A percentile compares a stretch with the other conserved stretches of the same genome.
These are phyloP conservation scores for Sphagnum fallax DNA, from an alignment of 228 moss, liverwort and hornwort species.

Conservation along the genomic window DNA sequence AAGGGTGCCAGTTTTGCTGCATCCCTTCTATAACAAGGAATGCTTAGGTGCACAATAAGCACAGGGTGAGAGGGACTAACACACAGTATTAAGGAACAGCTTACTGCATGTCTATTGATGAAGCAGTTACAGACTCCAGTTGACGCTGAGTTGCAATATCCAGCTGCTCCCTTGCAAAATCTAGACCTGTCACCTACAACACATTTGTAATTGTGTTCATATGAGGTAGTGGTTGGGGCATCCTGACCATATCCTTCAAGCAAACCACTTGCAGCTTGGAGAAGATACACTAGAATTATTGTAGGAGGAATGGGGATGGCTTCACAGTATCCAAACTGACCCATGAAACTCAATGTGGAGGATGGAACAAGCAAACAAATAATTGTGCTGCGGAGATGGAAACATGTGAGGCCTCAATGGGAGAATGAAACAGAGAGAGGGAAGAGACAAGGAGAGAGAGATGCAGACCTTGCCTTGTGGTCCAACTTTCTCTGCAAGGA, in stretches of 20 bases:
- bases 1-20: background rate
- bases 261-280: no score
- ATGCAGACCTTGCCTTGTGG: slow-evolving; percentile 39
- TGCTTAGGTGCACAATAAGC: background rate
- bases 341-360: no score
- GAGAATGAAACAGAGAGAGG: background rate
- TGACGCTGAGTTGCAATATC: slow-evolving; percentile 64
- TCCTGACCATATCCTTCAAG: no score
- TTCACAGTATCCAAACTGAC: no score
- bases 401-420: no score
- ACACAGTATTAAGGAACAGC: no score
- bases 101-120: background rate
- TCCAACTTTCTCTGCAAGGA: slow-evolving; percentile 59
- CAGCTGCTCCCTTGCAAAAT: slow-evolving; percentile 89
- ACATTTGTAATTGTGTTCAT: background rate
- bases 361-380: no score
- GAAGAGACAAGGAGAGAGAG: background rate
- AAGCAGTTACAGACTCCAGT: slow-evolving; percentile 10
- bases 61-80: no score
- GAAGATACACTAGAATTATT: no score
- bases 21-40: background rate
- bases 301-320: no score
- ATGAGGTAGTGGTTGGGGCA: no score
- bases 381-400: no score
- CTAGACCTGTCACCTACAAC: slow-evolving; percentile 54